Conservation (phyloP, 2,329 filamentous ascomycete species). For the Verticillium isaacii region DNA sequence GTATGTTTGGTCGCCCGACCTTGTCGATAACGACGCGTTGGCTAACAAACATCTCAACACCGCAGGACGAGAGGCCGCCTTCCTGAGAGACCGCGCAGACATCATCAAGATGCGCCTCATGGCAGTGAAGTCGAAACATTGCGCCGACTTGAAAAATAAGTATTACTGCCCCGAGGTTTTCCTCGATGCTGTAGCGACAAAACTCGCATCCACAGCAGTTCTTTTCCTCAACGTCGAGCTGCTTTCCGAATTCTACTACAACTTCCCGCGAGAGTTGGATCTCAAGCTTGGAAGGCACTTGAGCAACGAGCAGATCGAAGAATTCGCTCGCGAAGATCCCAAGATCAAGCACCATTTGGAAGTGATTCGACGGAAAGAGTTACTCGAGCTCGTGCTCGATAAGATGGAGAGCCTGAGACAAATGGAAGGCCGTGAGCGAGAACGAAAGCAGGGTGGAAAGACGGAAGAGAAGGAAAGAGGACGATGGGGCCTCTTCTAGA, state of each 20-base stretch:
- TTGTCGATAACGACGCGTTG: not conserved
- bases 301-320: constrained; percentile 74
- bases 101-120: constrained; percentile 86
- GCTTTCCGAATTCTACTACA: constrained; percentile 95
- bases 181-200: constrained; percentile 93
- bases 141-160: constrained; percentile 77
- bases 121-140: constrained; percentile 88
- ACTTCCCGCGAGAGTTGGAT: constrained; percentile 91
- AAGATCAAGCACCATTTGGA: constrained; percentile 87
- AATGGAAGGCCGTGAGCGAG: constrained; percentile 70
- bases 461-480: constrained; percentile 39
- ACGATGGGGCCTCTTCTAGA: constrained; percentile 45
- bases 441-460: constrained; percentile 29
- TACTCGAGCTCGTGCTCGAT: constrained; percentile 85
- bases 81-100: constrained; percentile 86
- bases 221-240: constrained; percentile 97
- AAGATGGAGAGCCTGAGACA: constrained; percentile 92
- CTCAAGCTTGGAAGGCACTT: constrained; percentile 77
- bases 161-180: constrained; percentile 97
- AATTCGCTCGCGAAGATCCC: constrained; percentile 88
- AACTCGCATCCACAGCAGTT: constrained; percentile 90
- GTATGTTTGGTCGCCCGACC: constrained; percentile 39
- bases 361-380: constrained; percentile 84
- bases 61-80: constrained; percentile 82
- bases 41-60: not conserved